Conservation (phyloP, 371 early-diverging fungal species). For the Rhizopus delemar region DNA sequence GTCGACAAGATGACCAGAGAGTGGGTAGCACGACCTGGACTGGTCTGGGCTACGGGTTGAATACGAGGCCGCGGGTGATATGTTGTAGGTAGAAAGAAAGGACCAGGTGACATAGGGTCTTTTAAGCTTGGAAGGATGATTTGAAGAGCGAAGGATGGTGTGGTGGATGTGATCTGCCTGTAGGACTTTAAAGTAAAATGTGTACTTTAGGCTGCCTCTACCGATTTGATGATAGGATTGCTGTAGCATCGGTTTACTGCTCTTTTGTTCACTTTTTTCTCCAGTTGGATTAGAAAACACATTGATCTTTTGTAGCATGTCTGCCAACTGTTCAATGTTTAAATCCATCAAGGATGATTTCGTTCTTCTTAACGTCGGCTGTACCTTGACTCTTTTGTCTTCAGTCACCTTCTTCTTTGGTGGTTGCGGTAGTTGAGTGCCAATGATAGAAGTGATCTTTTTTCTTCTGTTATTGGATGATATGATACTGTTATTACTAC, state of each 20-base stretch:
- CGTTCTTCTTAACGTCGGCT: slow-evolving; percentile 13
- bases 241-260: not conserved
- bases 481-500: slow-evolving; percentile 1
- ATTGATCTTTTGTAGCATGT: slow-evolving; percentile 14
- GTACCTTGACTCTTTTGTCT: not conserved
- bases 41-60: slow-evolving; percentile 1
- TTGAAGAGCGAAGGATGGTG: slow-evolving; percentile 17
- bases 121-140: slow-evolving; percentile 11
- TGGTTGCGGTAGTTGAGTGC: not conserved
- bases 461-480: slow-evolving; percentile 8
- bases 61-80: slow-evolving; percentile 39
- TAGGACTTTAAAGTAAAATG: slow-evolving; percentile 42
- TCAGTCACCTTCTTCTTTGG: slow-evolving; percentile 1
- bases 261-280: not conserved
- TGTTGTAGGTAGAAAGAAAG: slow-evolving; percentile 33
- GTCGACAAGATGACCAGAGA: slow-evolving; percentile 41
- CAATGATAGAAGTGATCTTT: slow-evolving; percentile 10
- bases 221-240: slow-evolving; percentile 47
- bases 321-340: slow-evolving; percentile 24
- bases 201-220: slow-evolving; percentile 37
- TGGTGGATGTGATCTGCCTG: slow-evolving; percentile 38
- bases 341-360: slow-evolving; percentile 25
- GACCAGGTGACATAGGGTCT: slow-evolving; percentile 38
- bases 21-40: slow-evolving; percentile 31
- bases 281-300: not conserved